phyloP scores from a whole-genome alignment of 2,329 filamentous ascomycete genomes.

The Fusarium compactum region DNA sequence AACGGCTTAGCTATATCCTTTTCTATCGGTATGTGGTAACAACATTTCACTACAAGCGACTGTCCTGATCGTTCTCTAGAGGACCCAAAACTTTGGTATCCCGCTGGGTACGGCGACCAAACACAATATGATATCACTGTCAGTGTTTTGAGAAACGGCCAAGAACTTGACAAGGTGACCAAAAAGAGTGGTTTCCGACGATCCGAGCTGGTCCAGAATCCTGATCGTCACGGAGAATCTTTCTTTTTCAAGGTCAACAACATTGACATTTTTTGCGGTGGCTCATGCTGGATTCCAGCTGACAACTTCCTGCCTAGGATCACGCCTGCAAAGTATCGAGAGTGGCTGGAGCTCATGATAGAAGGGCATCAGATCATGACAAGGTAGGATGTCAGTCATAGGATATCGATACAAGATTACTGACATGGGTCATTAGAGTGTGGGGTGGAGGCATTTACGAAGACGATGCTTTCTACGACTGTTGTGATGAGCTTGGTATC shows the following conservation, averaged over 20 bases:
- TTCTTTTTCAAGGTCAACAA: conserved; percentile 7
- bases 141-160: background rate
- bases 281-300: conserved; percentile 4
- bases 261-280: background rate
- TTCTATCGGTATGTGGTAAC: too few species aligned
- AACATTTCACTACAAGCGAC: too few species aligned
- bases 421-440: background rate
- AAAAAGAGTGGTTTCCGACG: conserved; percentile 5
- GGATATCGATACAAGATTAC: too few species aligned
- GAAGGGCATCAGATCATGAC: conserved; percentile 10
- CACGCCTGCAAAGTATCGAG: background rate
- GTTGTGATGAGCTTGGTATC: conserved; percentile 6
- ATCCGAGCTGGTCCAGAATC: background rate
- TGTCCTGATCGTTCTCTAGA: background rate
- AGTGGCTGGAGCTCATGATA: conserved; percentile 4
- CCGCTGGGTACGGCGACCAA: conserved; percentile 1
- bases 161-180: background rate
- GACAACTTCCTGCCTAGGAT: conserved; percentile 9
- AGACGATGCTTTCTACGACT: conserved; percentile 5
- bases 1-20: too few species aligned
- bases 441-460: conserved; percentile 12
- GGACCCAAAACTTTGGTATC: background rate
- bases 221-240: background rate
- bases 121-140: background rate
- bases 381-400: background rate